These are phyloP conservation scores for Fusarium keratoplasticum DNA, from an alignment of 2,329 filamentous ascomycete genomes.

Conservation along the genomic window DNA sequence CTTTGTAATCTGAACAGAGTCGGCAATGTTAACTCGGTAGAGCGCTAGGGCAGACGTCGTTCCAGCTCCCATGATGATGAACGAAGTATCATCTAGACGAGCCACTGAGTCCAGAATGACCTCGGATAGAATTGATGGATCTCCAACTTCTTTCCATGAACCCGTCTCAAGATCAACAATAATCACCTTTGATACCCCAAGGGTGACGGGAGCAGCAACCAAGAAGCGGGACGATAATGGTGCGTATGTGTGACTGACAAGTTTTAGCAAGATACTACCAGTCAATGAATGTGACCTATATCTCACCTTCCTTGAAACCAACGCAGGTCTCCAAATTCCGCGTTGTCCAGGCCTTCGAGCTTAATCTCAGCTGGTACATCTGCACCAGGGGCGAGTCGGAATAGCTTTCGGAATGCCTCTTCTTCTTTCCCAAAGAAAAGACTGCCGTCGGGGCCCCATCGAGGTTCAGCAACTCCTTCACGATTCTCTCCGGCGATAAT, in stretches of 20 bases:
- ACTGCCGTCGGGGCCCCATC: slow-evolving; percentile 61
- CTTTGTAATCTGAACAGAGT: slow-evolving; percentile 38
- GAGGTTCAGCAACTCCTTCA: slow-evolving; percentile 61
- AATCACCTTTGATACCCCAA: slow-evolving; percentile 51
- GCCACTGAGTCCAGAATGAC: slow-evolving; percentile 51
- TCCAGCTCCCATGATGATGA: slow-evolving; percentile 54
- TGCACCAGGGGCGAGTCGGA: slow-evolving; percentile 48
- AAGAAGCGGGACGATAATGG: slow-evolving; percentile 51
- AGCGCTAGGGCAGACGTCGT: slow-evolving; percentile 46
- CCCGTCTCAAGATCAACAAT: slow-evolving; percentile 52
- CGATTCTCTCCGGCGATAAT: slow-evolving; percentile 56
- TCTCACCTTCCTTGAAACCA: slow-evolving; percentile 49
- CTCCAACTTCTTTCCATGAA: slow-evolving; percentile 47
- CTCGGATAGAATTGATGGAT: slow-evolving; percentile 46
- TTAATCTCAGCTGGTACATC: slow-evolving; percentile 45
- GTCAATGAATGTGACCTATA: not conserved
- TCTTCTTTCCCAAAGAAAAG: slow-evolving; percentile 62
- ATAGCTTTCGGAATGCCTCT: slow-evolving; percentile 61
- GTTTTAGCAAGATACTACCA: not conserved
- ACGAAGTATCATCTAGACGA: slow-evolving; percentile 49
- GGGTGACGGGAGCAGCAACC: slow-evolving; percentile 48
- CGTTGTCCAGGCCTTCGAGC: slow-evolving; percentile 54
- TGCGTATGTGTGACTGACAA: slow-evolving; percentile 53
- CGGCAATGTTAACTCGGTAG: slow-evolving; percentile 50
- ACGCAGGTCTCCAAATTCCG: slow-evolving; percentile 53